Base-by-base conservation (phyloP, 257 asterid species). In the Penstemon newberryi region DNA sequence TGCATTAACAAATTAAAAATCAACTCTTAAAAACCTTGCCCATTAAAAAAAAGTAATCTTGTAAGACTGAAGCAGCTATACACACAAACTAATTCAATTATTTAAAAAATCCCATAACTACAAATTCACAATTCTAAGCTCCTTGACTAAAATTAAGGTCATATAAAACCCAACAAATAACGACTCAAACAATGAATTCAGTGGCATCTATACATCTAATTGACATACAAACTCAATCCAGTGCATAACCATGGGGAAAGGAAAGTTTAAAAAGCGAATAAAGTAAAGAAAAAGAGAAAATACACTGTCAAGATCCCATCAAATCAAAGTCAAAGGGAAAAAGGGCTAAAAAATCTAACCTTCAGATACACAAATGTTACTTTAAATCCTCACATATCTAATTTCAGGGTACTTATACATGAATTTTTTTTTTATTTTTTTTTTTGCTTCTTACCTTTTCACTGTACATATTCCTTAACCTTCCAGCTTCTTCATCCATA, bases 401-500 rank as follows among this genome's bases (percentile, higher is more conserved):
- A 25, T 25, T 25, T 25, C 33, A 25, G 33, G 33, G 33, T 25
- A 25, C 33, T 25, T 25, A 25, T 25, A 25, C 33, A 25, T 25
- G 33, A 25, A 25, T 0, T 2, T 1, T 1, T 0, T 2, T 1
- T 1, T 0, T 25, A 1, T 25, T 25, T 25, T 25, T 25, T 65
- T 36, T 19, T 10, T 33, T 18, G 60, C 44, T 36, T 60, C 58
- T 47, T 46, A 87, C 99, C 99, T 94, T 91, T 82, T 94, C 96
- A 78, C 96, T 81, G 15, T 82, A 89, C 99, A 89, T 83, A 68
- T 89, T 89, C 60, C 82, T 89, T 52, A 94, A 84, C 56, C 83
- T 89, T 50, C 89, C 98, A 82, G 97, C 99, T 53, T 94, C 99
- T 78, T 91, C 99, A 55, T 94, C 99, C 99, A 94, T 89, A 33